Evolutionary conservation across 441 rosid species (phyloP).

Genomic region (Biscutella auriculata): DNA sequence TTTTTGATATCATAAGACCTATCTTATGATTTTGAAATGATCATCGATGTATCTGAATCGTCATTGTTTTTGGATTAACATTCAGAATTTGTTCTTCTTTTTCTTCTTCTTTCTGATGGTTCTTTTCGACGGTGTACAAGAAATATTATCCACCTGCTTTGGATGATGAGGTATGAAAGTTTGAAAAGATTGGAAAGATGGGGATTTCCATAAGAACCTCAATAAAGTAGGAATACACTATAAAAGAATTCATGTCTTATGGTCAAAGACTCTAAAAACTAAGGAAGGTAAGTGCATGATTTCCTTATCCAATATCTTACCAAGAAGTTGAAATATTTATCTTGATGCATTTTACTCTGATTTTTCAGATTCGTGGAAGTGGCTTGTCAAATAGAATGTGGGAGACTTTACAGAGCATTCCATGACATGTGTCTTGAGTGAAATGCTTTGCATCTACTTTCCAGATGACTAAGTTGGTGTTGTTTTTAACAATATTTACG

Average conservation of each 20-base stretch:
- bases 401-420: constrained; percentile 86
- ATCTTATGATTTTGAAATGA: neutral
- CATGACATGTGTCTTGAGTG: constrained; percentile 66
- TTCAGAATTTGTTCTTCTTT: too few species aligned
- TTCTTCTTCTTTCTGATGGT: too few species aligned
- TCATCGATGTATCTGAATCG: neutral
- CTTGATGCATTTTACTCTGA: neutral
- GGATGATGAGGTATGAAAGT: constrained; percentile 80
- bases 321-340: neutral
- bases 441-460: constrained; percentile 67
- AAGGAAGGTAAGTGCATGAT: constrained; percentile 46
- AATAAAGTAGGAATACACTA: constrained; percentile 47
- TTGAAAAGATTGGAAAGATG: constrained; percentile 94
- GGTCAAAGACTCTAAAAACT: constrained; percentile 57
- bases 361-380: constrained; percentile 76
- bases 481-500: constrained; percentile 71
- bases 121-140: constrained; percentile 54
- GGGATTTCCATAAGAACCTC: constrained; percentile 85
- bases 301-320: constrained; percentile 3
- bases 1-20: neutral
- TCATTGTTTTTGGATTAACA: too few species aligned
- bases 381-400: constrained; percentile 97
- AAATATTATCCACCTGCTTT: constrained; percentile 87
- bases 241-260: constrained; percentile 72
- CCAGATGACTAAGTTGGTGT: constrained; percentile 70